Base-by-base conservation (phyloP, 176 grass and related monocot genomes). In the Carex scoparia region DNA sequence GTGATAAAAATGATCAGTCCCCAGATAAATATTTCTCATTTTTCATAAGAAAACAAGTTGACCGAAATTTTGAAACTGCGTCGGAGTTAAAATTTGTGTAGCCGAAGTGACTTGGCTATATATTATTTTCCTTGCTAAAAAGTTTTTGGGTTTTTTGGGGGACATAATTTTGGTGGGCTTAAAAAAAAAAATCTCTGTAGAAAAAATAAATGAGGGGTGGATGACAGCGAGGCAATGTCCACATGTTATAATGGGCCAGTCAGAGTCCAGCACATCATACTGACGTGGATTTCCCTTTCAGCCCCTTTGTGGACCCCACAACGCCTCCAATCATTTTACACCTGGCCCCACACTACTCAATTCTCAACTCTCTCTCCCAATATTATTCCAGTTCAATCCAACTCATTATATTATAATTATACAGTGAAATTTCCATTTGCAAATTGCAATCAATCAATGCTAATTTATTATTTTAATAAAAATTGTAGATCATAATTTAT, bases 231-330 rank as follows among this genome's bases (percentile, higher is more conserved):
- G 91, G 70, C 92, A 16, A 68, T 76, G 84, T 30, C 87, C 77
- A 76, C 86, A 31, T 83, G 58, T 71, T 71, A 42, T 63, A 86
- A 91, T 66, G 23, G 75, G 59, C 54, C 42, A 81, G 71, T 44
- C 75, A 4, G 13, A 42, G 16, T 70, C 89, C 88, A 89, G 89
- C 89, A 84, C 81, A 53, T 79, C 89, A 18, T 18, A 53, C 61
- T 88, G 84, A 94, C 89, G 91, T 94, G 89, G 81, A 54, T 84
- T 84, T 19, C 51, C 32, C 23, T 75, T 27, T 73, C 69, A 13
- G 5, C 49, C 31, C 23, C 14, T n/a, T 13, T 53, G 15, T 81
- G 60, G 79, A 33, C 30, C 40, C 79, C 6, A 40, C 28, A 7
- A 61, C 12, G 5, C 30, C 5, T 7, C 16, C 62, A 49, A 55